These are phyloP conservation scores for Stenocarpella maydis DNA, from an alignment of 2,329 filamentous ascomycete species.

Conservation along the genomic window DNA sequence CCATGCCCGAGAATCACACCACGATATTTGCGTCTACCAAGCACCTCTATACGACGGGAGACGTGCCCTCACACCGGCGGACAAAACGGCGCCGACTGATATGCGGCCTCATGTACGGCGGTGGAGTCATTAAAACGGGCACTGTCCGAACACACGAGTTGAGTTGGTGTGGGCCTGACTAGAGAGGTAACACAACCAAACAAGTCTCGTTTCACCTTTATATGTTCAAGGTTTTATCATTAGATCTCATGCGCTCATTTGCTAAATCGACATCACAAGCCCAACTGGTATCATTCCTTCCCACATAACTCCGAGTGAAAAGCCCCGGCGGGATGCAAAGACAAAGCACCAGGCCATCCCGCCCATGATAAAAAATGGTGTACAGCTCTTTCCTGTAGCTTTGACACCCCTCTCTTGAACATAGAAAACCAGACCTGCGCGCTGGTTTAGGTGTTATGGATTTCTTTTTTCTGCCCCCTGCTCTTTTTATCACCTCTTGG, in stretches of 20 bases:
- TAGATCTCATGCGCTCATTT: slow-evolving; percentile 23
- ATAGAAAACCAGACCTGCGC: slow-evolving; percentile 2
- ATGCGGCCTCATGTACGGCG: no score
- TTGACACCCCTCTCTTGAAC: not conserved
- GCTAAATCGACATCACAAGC: slow-evolving; percentile 10
- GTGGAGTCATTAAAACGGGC: no score
- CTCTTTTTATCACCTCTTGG: not conserved
- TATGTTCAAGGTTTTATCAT: not conserved
- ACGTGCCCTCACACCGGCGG: no score
- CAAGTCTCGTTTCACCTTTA: not conserved
- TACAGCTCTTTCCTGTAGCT: not conserved
- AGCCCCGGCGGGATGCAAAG: not conserved
- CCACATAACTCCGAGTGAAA: slow-evolving; percentile 14
- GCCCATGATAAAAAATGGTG: not conserved
- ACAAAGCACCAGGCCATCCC: not conserved
- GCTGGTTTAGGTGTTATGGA: not conserved
- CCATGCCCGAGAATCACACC: no score
- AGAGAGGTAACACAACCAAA: not conserved
- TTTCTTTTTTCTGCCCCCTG: not conserved
- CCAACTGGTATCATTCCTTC: slow-evolving; percentile 28
- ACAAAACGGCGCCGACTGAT: no score
- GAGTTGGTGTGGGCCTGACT: no score
- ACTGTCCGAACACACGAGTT: no score
- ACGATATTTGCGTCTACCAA: no score
- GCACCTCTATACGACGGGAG: no score